phyloP scores from a whole-genome alignment of 768 basidiomycete species.

The Russula abietina region DNA sequence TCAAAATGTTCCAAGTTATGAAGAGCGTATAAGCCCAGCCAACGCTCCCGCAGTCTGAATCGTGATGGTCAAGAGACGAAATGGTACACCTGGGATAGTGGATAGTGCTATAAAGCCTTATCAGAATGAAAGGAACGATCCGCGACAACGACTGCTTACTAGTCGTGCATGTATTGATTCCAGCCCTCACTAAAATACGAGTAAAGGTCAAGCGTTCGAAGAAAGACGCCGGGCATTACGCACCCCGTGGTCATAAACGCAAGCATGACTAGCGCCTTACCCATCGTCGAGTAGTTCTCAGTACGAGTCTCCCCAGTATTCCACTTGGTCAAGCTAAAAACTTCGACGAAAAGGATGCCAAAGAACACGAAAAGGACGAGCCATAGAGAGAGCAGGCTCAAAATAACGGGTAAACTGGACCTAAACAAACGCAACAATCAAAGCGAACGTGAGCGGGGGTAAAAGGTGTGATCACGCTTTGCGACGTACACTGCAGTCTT shows the following conservation, averaged over 20 bases:
- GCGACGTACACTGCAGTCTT: conserved; percentile 77
- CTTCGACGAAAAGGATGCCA: conserved; percentile 80
- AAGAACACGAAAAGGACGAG: conserved; percentile 87
- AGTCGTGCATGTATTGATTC: conserved; percentile 98
- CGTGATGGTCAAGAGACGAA: conserved; percentile 36
- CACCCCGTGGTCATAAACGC: conserved; percentile 92
- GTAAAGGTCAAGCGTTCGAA: conserved; percentile 10
- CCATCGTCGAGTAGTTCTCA: conserved; percentile 75
- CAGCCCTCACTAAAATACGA: conserved; percentile 68
- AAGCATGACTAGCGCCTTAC: conserved; percentile 79
- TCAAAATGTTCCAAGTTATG: conserved; percentile 91
- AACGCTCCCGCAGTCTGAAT: conserved; percentile 84
- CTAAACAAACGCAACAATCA: conserved; percentile 34
- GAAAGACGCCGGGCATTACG: conserved; percentile 26
- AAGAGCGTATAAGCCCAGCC: conserved; percentile 82
- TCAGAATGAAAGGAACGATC: neutral
- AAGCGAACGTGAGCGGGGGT: neutral
- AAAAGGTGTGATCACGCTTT: neutral
- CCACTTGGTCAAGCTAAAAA: conserved; percentile 90
- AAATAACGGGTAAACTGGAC: conserved; percentile 78
- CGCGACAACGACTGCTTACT: conserved; percentile 41
- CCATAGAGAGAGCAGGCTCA: conserved; percentile 85
- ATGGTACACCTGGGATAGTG: conserved; percentile 79
- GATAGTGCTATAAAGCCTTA: conserved; percentile 46
- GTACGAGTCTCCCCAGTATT: conserved; percentile 57